Evolutionary conservation across 1,284 basidiomycete species (phyloP).

Genomic region (Rhodotorula sp.): DNA sequence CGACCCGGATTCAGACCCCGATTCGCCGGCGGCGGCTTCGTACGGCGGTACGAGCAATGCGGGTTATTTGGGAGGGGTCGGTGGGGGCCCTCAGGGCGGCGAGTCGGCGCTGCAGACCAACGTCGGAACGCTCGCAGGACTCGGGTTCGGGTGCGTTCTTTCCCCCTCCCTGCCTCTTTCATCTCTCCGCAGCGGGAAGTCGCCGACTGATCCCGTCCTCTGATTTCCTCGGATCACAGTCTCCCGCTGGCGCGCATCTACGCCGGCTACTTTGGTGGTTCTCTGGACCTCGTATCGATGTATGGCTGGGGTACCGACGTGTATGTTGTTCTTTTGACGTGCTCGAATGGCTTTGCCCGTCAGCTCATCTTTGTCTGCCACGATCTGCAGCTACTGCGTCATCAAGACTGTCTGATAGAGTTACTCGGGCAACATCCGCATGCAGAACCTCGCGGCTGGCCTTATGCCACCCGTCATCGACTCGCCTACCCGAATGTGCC

Average conservation of each 20-base stretch:
- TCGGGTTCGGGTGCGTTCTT: constrained; percentile 65
- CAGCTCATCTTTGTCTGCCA: background rate
- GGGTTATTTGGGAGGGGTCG: constrained; percentile 54
- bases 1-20: constrained; percentile 40
- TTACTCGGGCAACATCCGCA: too few relatives aligned
- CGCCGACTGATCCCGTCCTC: too few relatives aligned
- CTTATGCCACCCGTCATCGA: too few relatives aligned
- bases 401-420: constrained; percentile 16
- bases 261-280: constrained; percentile 63
- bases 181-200: background rate
- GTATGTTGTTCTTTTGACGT: background rate
- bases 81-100: constrained; percentile 68
- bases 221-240: constrained; percentile 4
- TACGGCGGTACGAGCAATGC: constrained; percentile 44
- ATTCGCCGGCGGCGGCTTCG: constrained; percentile 29
- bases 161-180: background rate
- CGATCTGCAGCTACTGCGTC: background rate
- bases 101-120: constrained; percentile 69
- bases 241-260: constrained; percentile 29
- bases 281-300: constrained; percentile 69
- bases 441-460: background rate
- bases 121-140: constrained; percentile 71
- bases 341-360: fast-evolving
- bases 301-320: constrained; percentile 79
- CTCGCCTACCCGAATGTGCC: too few relatives aligned